phyloP scores from a whole-genome alignment of 495 filamentous ascomycete species.

The Aspergillus ostianus region DNA sequence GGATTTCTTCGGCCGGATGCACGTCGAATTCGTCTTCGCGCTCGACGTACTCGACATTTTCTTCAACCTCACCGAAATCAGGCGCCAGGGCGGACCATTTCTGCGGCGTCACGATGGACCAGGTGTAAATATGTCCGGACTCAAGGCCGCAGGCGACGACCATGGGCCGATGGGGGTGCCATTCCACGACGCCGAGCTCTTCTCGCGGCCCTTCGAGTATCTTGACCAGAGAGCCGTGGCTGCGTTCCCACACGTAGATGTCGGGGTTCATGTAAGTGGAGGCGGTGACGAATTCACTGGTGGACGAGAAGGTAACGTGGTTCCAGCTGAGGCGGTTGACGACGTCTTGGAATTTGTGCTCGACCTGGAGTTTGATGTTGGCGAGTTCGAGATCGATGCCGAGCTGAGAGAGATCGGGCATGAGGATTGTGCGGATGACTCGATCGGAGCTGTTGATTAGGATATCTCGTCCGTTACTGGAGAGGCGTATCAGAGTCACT shows the following conservation, averaged over 20 bases:
- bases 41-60: conserved; percentile 95
- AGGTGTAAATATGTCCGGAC: conserved; percentile 83
- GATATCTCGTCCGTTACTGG: conserved; percentile 77
- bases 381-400: conserved; percentile 44
- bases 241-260: conserved; percentile 97
- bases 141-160: conserved; percentile 89
- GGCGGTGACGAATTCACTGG: conserved; percentile 83
- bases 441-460: conserved; percentile 89
- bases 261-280: conserved; percentile 97
- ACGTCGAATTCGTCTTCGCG: conserved; percentile 97
- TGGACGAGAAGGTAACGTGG: conserved; percentile 88
- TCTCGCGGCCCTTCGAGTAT: conserved; percentile 95
- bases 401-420: conserved; percentile 59
- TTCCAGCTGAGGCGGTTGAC: conserved; percentile 95
- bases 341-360: conserved; percentile 98
- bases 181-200: conserved; percentile 92
- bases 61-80: conserved; percentile 96
- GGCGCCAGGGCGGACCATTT: conserved; percentile 96
- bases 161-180: conserved; percentile 88
- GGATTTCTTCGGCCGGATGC: conserved; percentile 90
- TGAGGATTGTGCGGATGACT: conserved; percentile 83
- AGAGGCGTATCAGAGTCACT: conserved; percentile 82
- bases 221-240: conserved; percentile 88
- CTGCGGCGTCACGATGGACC: conserved; percentile 89
- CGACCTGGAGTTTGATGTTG: conserved; percentile 77